Conservation (phyloP, 2,329 filamentous ascomycete species). For the Pseudocercospora eumusae region DNA sequence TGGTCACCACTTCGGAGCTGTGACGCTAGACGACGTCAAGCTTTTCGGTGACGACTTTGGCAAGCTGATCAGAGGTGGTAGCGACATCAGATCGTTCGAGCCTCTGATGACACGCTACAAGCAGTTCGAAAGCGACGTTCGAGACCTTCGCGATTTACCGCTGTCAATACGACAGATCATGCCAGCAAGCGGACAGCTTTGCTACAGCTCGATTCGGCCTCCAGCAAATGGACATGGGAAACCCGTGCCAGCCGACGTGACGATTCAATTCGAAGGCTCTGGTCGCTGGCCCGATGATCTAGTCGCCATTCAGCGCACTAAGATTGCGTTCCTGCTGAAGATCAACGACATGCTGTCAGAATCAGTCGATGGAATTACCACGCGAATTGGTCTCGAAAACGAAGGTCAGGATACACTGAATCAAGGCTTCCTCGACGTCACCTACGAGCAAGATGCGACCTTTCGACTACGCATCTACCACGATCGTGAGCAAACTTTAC, state of each 20-base stretch:
- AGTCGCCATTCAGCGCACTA: constrained; percentile 86
- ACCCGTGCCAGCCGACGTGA: constrained; percentile 67
- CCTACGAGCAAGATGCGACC: constrained; percentile 67
- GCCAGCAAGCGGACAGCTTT: constrained; percentile 69
- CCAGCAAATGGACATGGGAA: constrained; percentile 54
- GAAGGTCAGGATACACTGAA: constrained; percentile 69
- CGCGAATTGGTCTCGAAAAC: constrained; percentile 80
- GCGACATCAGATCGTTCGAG: constrained; percentile 61
- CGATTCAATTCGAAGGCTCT: constrained; percentile 91
- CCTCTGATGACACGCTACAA: constrained; percentile 69
- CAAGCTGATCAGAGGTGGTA: constrained; percentile 45
- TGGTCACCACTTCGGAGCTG: constrained; percentile 65
- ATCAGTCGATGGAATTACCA: constrained; percentile 61
- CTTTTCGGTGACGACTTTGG: constrained; percentile 53
- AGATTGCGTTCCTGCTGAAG: constrained; percentile 79
- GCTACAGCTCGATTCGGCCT: constrained; percentile 67
- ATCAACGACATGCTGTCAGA: constrained; percentile 72
- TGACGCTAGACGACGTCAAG: constrained; percentile 49
- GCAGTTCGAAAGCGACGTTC: constrained; percentile 73
- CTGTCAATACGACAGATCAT: constrained; percentile 81
- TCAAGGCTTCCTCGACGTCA: constrained; percentile 77
- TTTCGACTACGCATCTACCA: constrained; percentile 89
- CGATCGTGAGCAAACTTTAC: constrained; percentile 78
- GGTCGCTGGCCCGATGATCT: constrained; percentile 92
- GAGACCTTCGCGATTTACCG: constrained; percentile 77